A percentile compares a stretch with the other conserved stretches of the same genome.
phyloP scores from a whole-genome alignment of 2,329 filamentous ascomycete genomes.

The Curvularia spicifera region DNA sequence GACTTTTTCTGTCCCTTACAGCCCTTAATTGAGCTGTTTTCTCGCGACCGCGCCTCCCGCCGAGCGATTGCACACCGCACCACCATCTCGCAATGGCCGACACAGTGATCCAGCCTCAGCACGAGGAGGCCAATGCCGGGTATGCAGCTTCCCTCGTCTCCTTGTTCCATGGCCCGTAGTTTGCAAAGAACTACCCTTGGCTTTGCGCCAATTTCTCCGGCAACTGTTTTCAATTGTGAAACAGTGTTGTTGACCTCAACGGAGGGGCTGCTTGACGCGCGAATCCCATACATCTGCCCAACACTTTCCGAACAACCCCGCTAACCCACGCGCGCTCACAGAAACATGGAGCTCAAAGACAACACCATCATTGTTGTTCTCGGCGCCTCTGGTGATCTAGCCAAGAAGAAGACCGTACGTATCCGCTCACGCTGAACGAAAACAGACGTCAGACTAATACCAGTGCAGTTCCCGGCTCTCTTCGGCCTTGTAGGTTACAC shows the following conservation, averaged over 20 bases:
- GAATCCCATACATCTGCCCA: constrained; percentile 6
- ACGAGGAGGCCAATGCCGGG: constrained; percentile 55
- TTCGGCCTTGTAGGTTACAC: constrained; percentile 85
- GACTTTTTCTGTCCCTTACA: constrained; percentile 16
- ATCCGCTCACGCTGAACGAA: constrained; percentile 9
- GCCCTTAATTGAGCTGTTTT: constrained; percentile 33
- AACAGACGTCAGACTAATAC: constrained; percentile 29
- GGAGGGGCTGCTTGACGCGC: constrained; percentile 23
- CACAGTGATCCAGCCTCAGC: constrained; percentile 56
- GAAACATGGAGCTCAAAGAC: constrained; percentile 93
- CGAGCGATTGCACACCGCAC: constrained; percentile 25
- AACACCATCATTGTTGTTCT: constrained; percentile 97
- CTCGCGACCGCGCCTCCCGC: constrained; percentile 29
- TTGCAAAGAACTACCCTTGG: background rate
- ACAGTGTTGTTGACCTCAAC: background rate
- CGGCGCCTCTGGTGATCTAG: constrained; percentile 94
- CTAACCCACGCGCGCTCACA: constrained; percentile 54
- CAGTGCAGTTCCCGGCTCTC: constrained; percentile 84
- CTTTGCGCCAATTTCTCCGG: constrained; percentile 15
- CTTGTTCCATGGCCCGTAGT: background rate
- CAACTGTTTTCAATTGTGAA: background rate
- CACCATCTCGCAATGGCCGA: constrained; percentile 51
- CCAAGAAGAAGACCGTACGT: constrained; percentile 98
- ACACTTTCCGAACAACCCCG: constrained; percentile 20
- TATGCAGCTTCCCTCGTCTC: constrained; percentile 40